Base-by-base conservation (phyloP, 2,329 filamentous ascomycete species). In the Aspergillus sp. region DNA sequence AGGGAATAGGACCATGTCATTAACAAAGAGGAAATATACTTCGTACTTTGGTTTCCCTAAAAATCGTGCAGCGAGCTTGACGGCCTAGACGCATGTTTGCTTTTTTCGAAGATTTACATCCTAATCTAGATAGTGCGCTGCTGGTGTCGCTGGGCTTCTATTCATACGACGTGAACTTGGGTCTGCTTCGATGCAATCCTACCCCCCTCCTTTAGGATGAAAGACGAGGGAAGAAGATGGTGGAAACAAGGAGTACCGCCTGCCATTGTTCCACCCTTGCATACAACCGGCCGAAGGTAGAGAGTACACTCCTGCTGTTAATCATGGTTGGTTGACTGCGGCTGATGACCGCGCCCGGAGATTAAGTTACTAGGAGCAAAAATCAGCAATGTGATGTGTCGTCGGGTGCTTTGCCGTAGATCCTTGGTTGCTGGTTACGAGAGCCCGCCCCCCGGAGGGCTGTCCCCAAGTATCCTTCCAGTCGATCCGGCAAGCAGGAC, bases 341-440 rank as follows among this genome's bases (percentile, higher is more conserved):
- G n/a, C 47, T 30, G 47, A 32, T 30, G 25, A 32, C 47, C 15
- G 44, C 44, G 21, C 25, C 21, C 44, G 21, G 25, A n/a, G 21
- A 30, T 49, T 36, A 30, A 27, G 25, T 15, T 30, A 36, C 25
- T 27, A 10, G 23, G 27, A 27, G 21, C 8, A 19, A 32, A 38
- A 39, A 25, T 27, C 36, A 10, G 15, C 19, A 54, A 54, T 54
- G 38, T 54, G 52, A 54, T 54, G 41, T 39, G 41, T 54, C 52
- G 36, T 32, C 47, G 47, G 47, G 15, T 36, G 30, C 47, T 50
- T 50, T 17, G 47, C 23, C 25, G 25, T 30, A 30, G 25, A 30
- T 17, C 47, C 41, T 23, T 19, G 19, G 41, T 36, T 11, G 32
- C 32, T 36, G 32, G 32, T 36, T 36, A 36, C 32, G 32, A 36